Percentiles rank a stretch among this genome's conserved stretches.
Conservation (phyloP, 352 stramenopile species). For the Phytopythium sindhum region DNA sequence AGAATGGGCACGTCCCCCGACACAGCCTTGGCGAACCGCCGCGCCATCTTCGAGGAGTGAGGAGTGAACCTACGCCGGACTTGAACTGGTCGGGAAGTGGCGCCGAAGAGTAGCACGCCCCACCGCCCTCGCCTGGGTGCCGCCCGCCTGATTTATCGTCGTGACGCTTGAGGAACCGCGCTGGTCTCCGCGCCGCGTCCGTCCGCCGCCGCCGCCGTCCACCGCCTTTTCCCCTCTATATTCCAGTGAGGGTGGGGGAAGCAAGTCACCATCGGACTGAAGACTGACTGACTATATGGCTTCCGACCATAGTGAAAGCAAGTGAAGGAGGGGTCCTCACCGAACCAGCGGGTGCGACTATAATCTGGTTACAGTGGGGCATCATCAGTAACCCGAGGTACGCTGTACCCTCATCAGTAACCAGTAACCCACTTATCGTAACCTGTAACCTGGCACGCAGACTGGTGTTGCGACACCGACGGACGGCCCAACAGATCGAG, state of each 20-base stretch:
- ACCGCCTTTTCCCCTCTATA: neutral
- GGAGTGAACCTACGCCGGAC: too few relatives aligned
- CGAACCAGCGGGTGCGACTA: neutral
- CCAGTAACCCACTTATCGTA: neutral
- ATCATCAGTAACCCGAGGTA: neutral
- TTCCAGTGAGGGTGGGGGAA: neutral
- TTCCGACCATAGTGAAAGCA: neutral
- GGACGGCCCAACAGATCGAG: neutral
- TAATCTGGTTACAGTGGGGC: neutral
- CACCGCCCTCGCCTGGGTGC: too few relatives aligned
- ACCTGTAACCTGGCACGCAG: neutral
- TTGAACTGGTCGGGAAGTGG: too few relatives aligned
- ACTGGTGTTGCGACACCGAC: neutral
- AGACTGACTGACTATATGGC: neutral
- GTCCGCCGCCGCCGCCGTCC: neutral
- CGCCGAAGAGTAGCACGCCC: too few relatives aligned
- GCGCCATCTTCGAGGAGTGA: slow-evolving; percentile 2
- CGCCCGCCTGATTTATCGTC: too few relatives aligned
- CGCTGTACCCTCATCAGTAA: neutral
- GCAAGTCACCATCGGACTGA: neutral
- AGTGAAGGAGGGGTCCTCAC: neutral
- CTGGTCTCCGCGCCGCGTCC: neutral
- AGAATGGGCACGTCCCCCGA: slow-evolving; percentile 27
- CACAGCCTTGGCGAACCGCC: neutral
- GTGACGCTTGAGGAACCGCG: too few relatives aligned